phyloP scores from a whole-genome alignment of 2,329 filamentous ascomycete genomes.

The Fusarium equiseti region DNA sequence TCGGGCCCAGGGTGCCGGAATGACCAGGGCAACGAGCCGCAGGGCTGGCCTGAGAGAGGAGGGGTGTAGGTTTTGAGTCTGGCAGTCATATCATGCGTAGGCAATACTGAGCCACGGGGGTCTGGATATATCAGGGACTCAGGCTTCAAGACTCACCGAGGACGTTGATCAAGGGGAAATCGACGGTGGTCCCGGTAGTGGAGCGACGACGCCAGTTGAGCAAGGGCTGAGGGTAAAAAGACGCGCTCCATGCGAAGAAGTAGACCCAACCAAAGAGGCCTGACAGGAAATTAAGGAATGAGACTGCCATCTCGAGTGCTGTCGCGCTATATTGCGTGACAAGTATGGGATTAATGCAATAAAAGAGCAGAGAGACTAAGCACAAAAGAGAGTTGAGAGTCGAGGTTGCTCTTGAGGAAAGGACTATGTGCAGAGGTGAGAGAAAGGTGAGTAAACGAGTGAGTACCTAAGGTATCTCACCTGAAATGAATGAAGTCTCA shows the following conservation, averaged over 20 bases:
- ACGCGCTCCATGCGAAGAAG: conserved; percentile 82
- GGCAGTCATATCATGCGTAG: conserved; percentile 32
- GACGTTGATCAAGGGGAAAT: conserved; percentile 84
- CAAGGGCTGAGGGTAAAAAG: conserved; percentile 92
- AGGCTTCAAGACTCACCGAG: conserved; percentile 59
- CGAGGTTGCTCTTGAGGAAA: conserved; percentile 4
- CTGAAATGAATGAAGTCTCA: conserved; percentile 16
- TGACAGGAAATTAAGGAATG: conserved; percentile 63
- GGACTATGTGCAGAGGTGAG: conserved; percentile 28
- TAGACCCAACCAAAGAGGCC: conserved; percentile 81
- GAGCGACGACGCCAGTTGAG: conserved; percentile 82
- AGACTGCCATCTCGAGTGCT: conserved; percentile 36
- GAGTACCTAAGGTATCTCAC: neutral
- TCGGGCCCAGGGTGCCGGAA: conserved; percentile 22
- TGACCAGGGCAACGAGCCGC: conserved; percentile 20
- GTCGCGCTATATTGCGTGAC: neutral
- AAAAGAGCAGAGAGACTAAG: neutral
- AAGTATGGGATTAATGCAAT: neutral
- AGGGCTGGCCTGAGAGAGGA: conserved; percentile 7
- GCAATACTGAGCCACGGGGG: neutral
- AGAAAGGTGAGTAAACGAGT: neutral
- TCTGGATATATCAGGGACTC: conserved; percentile 5
- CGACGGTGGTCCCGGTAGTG: conserved; percentile 86
- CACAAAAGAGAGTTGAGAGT: neutral
- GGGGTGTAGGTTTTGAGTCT: conserved; percentile 20